Conservation (phyloP, 331 rosid genomes). For the Malus hybrid region DNA sequence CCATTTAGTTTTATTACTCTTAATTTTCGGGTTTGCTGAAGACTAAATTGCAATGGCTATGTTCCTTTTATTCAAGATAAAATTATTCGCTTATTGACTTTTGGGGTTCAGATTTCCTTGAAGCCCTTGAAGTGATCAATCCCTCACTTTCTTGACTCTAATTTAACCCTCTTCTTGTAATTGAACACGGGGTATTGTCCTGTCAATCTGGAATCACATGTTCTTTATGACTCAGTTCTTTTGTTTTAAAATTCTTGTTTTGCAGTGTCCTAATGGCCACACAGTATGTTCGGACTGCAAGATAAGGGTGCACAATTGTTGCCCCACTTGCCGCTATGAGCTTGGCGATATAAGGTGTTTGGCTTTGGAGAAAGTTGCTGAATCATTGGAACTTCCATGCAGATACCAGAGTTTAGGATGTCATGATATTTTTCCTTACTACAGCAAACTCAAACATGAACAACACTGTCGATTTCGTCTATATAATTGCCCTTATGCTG, state of each 20-base stretch:
- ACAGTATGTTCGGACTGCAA: constrained; percentile 84
- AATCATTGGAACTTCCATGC: constrained; percentile 87
- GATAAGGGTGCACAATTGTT: constrained; percentile 61
- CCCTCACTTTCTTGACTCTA: background rate
- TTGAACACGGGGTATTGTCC: background rate
- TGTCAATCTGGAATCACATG: background rate
- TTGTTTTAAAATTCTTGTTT: constrained; percentile 18
- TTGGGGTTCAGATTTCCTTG: background rate
- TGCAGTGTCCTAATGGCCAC: constrained; percentile 98
- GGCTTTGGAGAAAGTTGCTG: constrained; percentile 96
- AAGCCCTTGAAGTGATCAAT: background rate
- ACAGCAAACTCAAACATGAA: constrained; percentile 81
- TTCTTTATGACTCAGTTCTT: background rate
- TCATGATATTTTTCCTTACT: constrained; percentile 73
- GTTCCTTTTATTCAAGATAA: background rate
- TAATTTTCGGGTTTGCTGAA: background rate
- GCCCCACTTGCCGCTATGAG: constrained; percentile 84
- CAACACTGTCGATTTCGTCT: constrained; percentile 77
- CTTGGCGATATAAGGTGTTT: constrained; percentile 87
- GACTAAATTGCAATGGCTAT: background rate
- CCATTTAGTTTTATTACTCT: background rate
- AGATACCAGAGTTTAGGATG: constrained; percentile 80
- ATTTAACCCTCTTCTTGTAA: background rate
- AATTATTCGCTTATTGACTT: background rate
- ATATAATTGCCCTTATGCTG: constrained; percentile 85